A percentile compares a stretch with the other conserved stretches of the same genome.
Evolutionary conservation across 2,329 filamentous ascomycete genomes (phyloP).

Genomic region (Cercospora zeina): DNA sequence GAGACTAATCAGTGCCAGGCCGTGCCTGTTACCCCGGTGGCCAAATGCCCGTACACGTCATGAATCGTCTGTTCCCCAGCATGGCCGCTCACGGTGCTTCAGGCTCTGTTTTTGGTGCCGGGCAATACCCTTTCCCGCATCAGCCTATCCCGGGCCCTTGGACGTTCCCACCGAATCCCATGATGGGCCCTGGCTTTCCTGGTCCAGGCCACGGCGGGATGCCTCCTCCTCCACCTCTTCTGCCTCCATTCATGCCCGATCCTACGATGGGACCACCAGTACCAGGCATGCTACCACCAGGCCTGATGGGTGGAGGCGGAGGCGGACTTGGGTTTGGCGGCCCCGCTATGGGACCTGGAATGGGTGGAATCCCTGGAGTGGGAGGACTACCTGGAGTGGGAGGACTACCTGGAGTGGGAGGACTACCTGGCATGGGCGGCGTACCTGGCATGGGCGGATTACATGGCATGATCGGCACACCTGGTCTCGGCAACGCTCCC

Average conservation of each 20-base stretch:
- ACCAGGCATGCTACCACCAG: neutral
- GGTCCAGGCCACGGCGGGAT: neutral
- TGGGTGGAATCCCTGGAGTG: neutral
- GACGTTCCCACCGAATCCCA: neutral
- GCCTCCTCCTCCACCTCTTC: neutral
- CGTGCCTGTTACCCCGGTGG: slow-evolving; percentile 21
- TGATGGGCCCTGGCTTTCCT: neutral
- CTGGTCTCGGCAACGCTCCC: neutral
- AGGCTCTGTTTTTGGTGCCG: slow-evolving; percentile 22
- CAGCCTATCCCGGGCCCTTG: slow-evolving; percentile 14
- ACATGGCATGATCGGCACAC: neutral
- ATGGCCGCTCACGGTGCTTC: slow-evolving; percentile 20
- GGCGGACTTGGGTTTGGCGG: neutral
- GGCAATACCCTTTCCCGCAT: slow-evolving; percentile 25
- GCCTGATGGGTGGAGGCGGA: neutral
- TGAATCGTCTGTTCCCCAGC: slow-evolving; percentile 24
- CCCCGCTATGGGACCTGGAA: neutral
- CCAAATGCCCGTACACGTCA: slow-evolving; percentile 25
- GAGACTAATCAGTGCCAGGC: slow-evolving; percentile 13
- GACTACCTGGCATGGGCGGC: neutral
- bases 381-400: neutral
- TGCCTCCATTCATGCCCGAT: neutral
- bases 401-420: neutral
- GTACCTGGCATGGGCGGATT: no score
- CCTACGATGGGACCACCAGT: neutral